phyloP scores from a whole-genome alignment of 148 eudicot genomes.

The Rhododendron mucronatum region DNA sequence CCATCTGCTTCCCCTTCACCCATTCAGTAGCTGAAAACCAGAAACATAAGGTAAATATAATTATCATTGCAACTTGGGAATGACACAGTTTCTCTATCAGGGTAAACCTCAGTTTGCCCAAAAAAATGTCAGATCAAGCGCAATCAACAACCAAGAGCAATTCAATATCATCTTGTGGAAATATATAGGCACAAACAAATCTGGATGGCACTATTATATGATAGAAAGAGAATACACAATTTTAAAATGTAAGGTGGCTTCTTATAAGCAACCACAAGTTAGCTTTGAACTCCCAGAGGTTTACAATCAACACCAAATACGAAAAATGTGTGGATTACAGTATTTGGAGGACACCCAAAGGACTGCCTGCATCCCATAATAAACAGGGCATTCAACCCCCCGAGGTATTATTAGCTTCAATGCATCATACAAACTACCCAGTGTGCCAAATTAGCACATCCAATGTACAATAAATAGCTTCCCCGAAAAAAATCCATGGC shows the following conservation, averaged over 20 bases:
- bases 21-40: constrained; percentile 81
- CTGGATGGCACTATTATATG: neutral
- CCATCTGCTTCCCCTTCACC: constrained; percentile 91
- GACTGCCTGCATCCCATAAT: neutral
- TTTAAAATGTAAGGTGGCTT: neutral
- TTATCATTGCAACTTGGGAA: neutral
- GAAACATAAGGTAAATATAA: constrained; percentile 1
- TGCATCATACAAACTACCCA: neutral
- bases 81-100: neutral
- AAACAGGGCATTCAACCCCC: neutral
- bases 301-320: neutral
- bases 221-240: neutral
- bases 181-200: neutral
- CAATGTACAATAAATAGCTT: neutral
- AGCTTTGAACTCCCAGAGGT: neutral
- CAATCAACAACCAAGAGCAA: neutral
- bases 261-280: neutral
- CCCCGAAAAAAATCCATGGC: neutral
- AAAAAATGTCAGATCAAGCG: neutral
- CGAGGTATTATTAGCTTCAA: neutral
- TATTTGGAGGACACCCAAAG: neutral
- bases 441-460: neutral
- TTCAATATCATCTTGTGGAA: neutral
- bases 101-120: neutral
- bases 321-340: neutral